phyloP scores from a whole-genome alignment of 1,284 basidiomycete genomes.

The Pulveroboletus ridleyi region DNA sequence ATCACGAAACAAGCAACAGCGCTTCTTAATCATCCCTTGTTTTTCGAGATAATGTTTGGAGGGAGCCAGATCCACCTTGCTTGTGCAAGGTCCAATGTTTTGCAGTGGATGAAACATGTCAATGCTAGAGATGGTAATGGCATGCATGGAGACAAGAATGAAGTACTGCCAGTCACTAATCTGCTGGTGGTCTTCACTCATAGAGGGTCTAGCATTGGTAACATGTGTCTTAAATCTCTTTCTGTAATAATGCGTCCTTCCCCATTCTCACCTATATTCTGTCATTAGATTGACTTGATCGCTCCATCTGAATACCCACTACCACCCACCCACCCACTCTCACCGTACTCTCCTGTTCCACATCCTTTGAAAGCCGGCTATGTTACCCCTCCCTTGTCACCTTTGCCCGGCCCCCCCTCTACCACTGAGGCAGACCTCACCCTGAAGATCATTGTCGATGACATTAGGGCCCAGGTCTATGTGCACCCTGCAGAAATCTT shows the following conservation, averaged over 20 bases:
- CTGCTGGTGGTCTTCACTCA: conserved; percentile 16
- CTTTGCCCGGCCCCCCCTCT: too few relatives aligned
- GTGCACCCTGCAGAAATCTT: conserved; percentile 55
- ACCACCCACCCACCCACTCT: too few relatives aligned
- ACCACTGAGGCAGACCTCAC: background rate
- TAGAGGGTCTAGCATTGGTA: too few relatives aligned
- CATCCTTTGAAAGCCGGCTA: conserved; percentile 34
- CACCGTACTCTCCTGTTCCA: conserved; percentile 8
- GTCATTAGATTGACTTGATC: too few relatives aligned
- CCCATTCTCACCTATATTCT: too few relatives aligned
- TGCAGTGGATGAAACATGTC: conserved; percentile 24
- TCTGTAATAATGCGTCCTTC: too few relatives aligned
- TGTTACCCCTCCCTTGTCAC: too few relatives aligned
- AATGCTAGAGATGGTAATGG: too few relatives aligned
- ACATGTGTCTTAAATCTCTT: conserved; percentile 13
- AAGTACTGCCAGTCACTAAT: conserved; percentile 10
- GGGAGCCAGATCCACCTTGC: conserved; percentile 36
- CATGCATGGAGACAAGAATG: background rate
- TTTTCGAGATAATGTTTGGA: too few relatives aligned
- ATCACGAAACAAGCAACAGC: conserved; percentile 45
- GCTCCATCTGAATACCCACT: background rate
- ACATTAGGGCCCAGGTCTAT: conserved; percentile 39
- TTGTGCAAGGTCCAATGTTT: conserved; percentile 27
- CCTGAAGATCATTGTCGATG: conserved; percentile 16
- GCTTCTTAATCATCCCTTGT: conserved; percentile 50